Evolutionary conservation across 179 eudicot species (phyloP).

Genomic region (Spinacia oleracea): DNA sequence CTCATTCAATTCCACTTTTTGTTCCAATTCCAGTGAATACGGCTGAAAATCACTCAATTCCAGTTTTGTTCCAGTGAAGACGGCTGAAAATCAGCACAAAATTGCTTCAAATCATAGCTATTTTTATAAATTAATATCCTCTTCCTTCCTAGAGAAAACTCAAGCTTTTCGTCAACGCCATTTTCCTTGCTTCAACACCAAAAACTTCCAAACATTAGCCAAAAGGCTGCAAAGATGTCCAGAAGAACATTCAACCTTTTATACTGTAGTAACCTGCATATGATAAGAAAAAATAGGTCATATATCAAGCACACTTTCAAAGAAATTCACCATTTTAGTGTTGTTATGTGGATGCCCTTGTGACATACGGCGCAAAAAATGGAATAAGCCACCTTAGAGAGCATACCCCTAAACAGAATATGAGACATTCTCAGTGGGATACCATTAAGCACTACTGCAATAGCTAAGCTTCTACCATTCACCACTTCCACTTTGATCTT

Average conservation of each 20-base stretch:
- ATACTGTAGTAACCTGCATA: slow-evolving; percentile 46
- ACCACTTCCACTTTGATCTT: slow-evolving; percentile 56
- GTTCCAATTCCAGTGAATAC: too few relatives aligned
- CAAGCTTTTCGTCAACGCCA: slow-evolving; percentile 48
- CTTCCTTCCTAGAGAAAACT: slow-evolving; percentile 51
- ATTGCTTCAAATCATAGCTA: slow-evolving; percentile 31
- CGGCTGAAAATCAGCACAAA: slow-evolving; percentile 30
- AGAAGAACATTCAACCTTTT: slow-evolving; percentile 36
- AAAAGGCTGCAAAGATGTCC: not conserved
- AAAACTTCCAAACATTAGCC: not conserved
- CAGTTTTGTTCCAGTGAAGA: too few relatives aligned
- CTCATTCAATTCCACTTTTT: too few relatives aligned
- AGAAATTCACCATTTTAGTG: not conserved
- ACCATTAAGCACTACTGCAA: slow-evolving; percentile 53
- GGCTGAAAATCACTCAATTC: too few relatives aligned
- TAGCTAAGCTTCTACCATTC: slow-evolving; percentile 65
- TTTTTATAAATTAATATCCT: slow-evolving; percentile 43
- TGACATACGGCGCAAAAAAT: slow-evolving; percentile 50
- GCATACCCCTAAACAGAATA: slow-evolving; percentile 43
- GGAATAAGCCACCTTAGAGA: slow-evolving; percentile 52
- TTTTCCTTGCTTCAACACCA: slow-evolving; percentile 19
- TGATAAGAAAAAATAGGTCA: not conserved
- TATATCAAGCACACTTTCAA: not conserved
- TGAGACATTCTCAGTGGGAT: slow-evolving; percentile 52
- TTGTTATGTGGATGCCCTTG: slow-evolving; percentile 49